Evolutionary conservation across 257 asterid genomes (phyloP), one percentile per base, ranked within the genome.

Genomic region (Gynochthodes officinalis): DNA sequence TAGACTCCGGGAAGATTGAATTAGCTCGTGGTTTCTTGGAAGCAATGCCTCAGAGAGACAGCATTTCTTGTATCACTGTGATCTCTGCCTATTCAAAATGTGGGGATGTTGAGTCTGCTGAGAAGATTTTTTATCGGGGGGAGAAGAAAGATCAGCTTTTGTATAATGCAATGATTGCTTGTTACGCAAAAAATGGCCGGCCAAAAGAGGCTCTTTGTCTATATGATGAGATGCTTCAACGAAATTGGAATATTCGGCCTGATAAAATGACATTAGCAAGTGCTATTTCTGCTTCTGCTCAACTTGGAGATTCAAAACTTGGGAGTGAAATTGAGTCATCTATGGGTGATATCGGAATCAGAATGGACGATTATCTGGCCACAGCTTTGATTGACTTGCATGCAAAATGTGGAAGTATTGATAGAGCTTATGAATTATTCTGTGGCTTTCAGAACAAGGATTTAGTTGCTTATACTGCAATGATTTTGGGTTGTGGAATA

Each of bases 271-370:
- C 98, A 1, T 78, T 94, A 59, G 82, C 86, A 21, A 87, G 96
- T 77, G 91, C 82, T 69, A 71, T 94, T 43, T 94, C 97, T 0
- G 95, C 97, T 69, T 89, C 96, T 79, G 84, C 99, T 62, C 95
- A 89, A 30, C 78, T 94, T 32, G 98, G 97, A 78, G 96, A 94
- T 81, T 59, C 85, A 32, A 77, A 84, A 48, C 57, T 42, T 1
- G 96, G 89, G 53, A 54, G 80, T 70, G 82, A 83, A 83, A 84
- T 94, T 2, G 96, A 87, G 70, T 79, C 86, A 4, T 85, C 80
- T 83, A 82, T 88, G 82, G 75, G 1, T 64, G 82, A 86, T 70
- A 40, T 39, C 10, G 97, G 96, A 64, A 89, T 89, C 35, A 54
- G 62, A 66, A 88, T 89, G 96, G 99, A 94, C 67, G 93, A 88